Percentiles rank a stretch among this genome's conserved stretches.
Evolutionary conservation across 805 yeast genomes (phyloP).

Genomic region (Scheffersomyces amazonensis): DNA sequence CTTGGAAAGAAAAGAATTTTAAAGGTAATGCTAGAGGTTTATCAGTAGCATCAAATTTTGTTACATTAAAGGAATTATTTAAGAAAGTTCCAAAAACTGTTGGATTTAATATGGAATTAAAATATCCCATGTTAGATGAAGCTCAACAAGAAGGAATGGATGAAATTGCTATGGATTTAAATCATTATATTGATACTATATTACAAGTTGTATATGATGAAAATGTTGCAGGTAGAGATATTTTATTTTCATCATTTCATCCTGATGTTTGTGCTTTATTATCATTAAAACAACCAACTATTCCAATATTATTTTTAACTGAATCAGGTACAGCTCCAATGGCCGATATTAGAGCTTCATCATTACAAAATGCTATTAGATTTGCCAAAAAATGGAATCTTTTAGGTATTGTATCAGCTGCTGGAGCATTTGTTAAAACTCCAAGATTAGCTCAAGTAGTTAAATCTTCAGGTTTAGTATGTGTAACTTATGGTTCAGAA

Average conservation of each 20-base stretch:
- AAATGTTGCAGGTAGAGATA: conserved; percentile 73
- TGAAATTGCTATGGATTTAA: conserved; percentile 75
- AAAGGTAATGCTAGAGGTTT: conserved; percentile 92
- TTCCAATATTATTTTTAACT: conserved; percentile 86
- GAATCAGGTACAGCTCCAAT: conserved; percentile 82
- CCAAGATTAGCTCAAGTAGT: conserved; percentile 91
- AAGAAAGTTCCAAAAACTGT: conserved; percentile 75
- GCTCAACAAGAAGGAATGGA: conserved; percentile 88
- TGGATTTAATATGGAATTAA: conserved; percentile 93
- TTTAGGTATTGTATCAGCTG: conserved; percentile 88
- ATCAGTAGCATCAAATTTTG: conserved; percentile 88
- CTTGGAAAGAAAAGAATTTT: conserved; percentile 80
- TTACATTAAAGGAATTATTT: conserved; percentile 82
- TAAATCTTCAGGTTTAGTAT: conserved; percentile 84
- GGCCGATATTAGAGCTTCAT: conserved; percentile 87
- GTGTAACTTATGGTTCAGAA: conserved; percentile 84
- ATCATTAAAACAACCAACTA: conserved; percentile 88
- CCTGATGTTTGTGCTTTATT: conserved; percentile 88
- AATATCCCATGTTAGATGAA: conserved; percentile 94
- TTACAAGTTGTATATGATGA: conserved; percentile 73
- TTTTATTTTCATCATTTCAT: conserved; percentile 89
- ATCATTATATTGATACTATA: conserved; percentile 85
- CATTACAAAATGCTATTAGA: conserved; percentile 86
- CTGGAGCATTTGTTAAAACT: conserved; percentile 79
- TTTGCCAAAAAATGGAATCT: conserved; percentile 90